Conservation (phyloP, 371 early-diverging fungal species). For the Phascolomyces articulosus region DNA sequence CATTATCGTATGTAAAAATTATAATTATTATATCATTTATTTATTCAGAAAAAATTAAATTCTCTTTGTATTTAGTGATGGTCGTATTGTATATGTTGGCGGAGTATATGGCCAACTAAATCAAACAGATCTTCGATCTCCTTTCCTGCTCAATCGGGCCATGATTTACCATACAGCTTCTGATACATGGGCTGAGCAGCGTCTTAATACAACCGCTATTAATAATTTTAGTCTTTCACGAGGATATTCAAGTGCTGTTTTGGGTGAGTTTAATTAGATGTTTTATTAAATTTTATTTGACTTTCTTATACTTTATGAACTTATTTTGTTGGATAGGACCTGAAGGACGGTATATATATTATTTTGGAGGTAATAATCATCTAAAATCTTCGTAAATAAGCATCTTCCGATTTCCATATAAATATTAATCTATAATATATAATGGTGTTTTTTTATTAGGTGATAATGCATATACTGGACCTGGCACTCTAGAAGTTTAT, state of each 20-base stretch:
- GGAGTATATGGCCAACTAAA: not conserved
- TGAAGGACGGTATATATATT: not conserved
- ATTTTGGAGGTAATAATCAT: not conserved
- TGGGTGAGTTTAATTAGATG: not conserved
- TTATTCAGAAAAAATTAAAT: too few species aligned
- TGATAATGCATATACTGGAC: not conserved
- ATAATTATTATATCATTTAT: too few species aligned
- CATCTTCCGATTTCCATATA: too few species aligned
- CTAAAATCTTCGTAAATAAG: not conserved
- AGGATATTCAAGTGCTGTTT: not conserved
- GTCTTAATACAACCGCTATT: too few species aligned
- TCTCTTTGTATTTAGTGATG: not conserved
- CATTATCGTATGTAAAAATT: too few species aligned
- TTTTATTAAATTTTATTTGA: too few species aligned
- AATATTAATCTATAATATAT: too few species aligned
- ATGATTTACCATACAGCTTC: not conserved
- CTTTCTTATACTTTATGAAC: too few species aligned
- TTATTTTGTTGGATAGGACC: constrained; percentile 5
- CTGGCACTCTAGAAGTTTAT: not conserved
- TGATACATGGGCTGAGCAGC: too few species aligned
- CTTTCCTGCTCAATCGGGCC: not conserved
- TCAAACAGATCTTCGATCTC: not conserved
- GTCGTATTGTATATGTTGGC: not conserved
- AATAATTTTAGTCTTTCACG: too few species aligned
- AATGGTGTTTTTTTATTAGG: too few species aligned